Evolutionary conservation across 169 alveolate species (phyloP), one percentile per base, ranked within the genome.

Genomic region (Plasmodium gonderi): DNA sequence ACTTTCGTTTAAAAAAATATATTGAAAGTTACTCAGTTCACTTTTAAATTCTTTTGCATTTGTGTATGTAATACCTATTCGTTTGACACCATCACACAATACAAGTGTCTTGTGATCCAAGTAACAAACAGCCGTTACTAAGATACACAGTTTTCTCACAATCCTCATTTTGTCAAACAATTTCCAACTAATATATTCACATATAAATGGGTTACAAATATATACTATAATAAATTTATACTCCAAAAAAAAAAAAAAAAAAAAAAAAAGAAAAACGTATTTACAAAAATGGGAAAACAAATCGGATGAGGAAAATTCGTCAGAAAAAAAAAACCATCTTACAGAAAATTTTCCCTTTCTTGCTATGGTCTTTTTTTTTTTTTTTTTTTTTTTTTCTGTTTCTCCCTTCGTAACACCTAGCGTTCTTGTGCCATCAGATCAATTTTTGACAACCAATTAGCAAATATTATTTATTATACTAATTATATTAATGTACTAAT

Each of bases 1-100:
- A 69, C 38, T 83, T 47, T 83, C 82, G 60, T 83, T 74, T 17
- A 83, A 23, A 60, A 26, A 83, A 12, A 83, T 49, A 23, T 83
- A 83, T 23, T 83, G 83, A 76, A 83, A 83, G 12, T 68, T 47
- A 1, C 36, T 36, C n/a, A 45, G 23, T 47, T 83, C 82, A 33
- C 29, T 83, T 45, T 60, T 80, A 36, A 47, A 12, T 9, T 60
- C 77, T 5, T 29, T 36, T 3, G 14, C 74, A 17, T 40, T 31
- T 42, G 91, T 65, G 20, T 80, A 80, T 17, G 49, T 80, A 3
- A 80, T 31, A 31, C 17, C 29, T 3, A 42, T 31, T 42, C 14
- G 42, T 65, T 79, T 79, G 4, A 49, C 77, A 9, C 17, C 60
- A 1, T 23, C 77, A 31, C 20, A 36, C 7, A 26, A n/a, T 20